These are phyloP conservation scores for Baeospora myosura DNA, from an alignment of 1,284 basidiomycete species.

Conservation along the genomic window DNA sequence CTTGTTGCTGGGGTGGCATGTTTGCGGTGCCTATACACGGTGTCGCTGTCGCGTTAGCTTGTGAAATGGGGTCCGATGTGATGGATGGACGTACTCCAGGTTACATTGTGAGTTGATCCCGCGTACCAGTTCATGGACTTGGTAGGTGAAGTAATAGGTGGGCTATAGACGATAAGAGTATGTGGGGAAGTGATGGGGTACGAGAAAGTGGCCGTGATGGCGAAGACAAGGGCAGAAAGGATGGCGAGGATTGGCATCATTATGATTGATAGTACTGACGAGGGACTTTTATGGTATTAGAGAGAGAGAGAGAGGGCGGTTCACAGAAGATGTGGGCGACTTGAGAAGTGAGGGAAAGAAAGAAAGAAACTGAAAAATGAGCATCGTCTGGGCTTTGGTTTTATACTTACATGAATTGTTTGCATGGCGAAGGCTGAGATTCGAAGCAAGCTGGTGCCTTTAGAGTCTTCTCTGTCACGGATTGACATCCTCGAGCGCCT, in stretches of 20 bases:
- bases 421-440: neutral
- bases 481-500: too few species aligned
- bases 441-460: neutral
- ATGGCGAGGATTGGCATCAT: neutral
- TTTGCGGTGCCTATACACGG: neutral
- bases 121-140: neutral
- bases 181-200: constrained; percentile 7
- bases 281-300: neutral
- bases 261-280: neutral
- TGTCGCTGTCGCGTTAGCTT: neutral
- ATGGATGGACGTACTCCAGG: neutral
- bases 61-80: neutral
- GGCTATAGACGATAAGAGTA: constrained; percentile 15
- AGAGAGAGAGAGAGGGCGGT: neutral
- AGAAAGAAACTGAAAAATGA: too few species aligned
- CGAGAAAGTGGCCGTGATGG: neutral
- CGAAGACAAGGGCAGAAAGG: neutral
- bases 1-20: neutral
- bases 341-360: too few species aligned
- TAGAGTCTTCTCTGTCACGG: neutral
- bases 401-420: neutral
- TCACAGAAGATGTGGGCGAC: neutral
- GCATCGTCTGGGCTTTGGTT: too few species aligned
- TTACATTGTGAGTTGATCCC: neutral
- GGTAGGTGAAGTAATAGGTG: neutral